Percentiles rank a stretch among this genome's conserved stretches.
These are phyloP conservation scores for Penicillium ucsense DNA, from an alignment of 495 filamentous ascomycete genomes.

Conservation along the genomic window DNA sequence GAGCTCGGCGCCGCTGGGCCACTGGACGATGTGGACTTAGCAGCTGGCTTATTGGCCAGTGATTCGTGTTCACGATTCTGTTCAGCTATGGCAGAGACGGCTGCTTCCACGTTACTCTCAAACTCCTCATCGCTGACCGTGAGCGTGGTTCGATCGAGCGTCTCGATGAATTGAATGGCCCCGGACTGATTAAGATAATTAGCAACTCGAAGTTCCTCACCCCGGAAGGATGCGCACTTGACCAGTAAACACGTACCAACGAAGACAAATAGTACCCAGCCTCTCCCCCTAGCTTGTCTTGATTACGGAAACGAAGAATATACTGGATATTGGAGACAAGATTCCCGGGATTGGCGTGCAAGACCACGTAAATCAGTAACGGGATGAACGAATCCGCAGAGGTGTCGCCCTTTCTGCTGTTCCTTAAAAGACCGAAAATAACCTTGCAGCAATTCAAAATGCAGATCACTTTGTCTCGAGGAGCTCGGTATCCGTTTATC, in stretches of 20 bases:
- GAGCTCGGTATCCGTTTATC: conserved; percentile 90
- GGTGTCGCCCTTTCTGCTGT: conserved; percentile 75
- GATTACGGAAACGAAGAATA: conserved; percentile 91
- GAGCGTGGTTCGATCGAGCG: conserved; percentile 82
- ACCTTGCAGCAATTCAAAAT: conserved; percentile 99
- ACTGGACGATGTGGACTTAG: conserved; percentile 2
- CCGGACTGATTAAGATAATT: conserved; percentile 54
- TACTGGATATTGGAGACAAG: conserved; percentile 97
- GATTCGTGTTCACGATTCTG: conserved; percentile 53
- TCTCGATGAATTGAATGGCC: conserved; percentile 94
- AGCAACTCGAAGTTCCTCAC: background rate
- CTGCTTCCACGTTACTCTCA: conserved; percentile 86
- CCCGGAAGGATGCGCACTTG: no score
- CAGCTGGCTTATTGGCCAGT: conserved; percentile 48
- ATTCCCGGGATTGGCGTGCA: conserved; percentile 89
- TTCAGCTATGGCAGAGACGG: conserved; percentile 93
- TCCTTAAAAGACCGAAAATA: conserved; percentile 92
- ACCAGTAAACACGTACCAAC: conserved; percentile 43
- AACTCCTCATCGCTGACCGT: conserved; percentile 94
- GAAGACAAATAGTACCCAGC: conserved; percentile 97
- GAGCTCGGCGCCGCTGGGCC: conserved; percentile 33
- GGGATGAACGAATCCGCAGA: conserved; percentile 96
- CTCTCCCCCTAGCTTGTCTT: conserved; percentile 92
- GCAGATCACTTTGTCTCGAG: conserved; percentile 96
- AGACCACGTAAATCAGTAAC: conserved; percentile 87